Evolutionary conservation across 306 rosid genomes (phyloP).

Genomic region (Vicia villosa): DNA sequence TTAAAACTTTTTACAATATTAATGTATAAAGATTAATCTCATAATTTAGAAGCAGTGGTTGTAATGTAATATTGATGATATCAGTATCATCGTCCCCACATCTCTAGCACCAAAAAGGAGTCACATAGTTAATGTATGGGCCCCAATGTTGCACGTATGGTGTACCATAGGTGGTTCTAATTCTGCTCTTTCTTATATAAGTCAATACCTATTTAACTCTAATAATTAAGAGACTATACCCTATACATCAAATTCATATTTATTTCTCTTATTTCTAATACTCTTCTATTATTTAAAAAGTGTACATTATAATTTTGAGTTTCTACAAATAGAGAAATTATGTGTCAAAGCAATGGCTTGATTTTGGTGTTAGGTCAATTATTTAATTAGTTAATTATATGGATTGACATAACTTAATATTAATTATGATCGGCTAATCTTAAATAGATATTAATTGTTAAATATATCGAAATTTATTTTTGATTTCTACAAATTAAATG

Average conservation of each 20-base stretch:
- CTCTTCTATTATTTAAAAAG: background rate
- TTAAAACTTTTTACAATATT: no score
- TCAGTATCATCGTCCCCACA: constrained; percentile 20
- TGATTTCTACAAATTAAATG: no score
- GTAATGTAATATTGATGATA: constrained; percentile 33
- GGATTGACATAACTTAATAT: background rate
- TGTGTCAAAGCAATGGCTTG: background rate
- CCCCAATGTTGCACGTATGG: constrained; percentile 32
- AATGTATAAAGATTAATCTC: no score
- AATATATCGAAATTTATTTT: no score
- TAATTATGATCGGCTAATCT: no score
- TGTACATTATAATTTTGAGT: background rate
- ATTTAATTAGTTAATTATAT: background rate
- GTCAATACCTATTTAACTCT: constrained; percentile 28
- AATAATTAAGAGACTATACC: constrained; percentile 40
- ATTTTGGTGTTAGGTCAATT: background rate
- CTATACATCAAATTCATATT: constrained; percentile 36
- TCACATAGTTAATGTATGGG: constrained; percentile 4
- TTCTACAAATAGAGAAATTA: background rate
- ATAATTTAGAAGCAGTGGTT: constrained; percentile 40
- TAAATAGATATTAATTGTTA: no score
- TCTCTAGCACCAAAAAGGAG: constrained; percentile 42
- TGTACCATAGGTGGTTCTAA: constrained; percentile 31
- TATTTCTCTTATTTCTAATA: background rate
- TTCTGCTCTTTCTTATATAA: constrained; percentile 29